Base-by-base conservation (phyloP, 805 yeast genomes). In the Dipodascus albidus region DNA sequence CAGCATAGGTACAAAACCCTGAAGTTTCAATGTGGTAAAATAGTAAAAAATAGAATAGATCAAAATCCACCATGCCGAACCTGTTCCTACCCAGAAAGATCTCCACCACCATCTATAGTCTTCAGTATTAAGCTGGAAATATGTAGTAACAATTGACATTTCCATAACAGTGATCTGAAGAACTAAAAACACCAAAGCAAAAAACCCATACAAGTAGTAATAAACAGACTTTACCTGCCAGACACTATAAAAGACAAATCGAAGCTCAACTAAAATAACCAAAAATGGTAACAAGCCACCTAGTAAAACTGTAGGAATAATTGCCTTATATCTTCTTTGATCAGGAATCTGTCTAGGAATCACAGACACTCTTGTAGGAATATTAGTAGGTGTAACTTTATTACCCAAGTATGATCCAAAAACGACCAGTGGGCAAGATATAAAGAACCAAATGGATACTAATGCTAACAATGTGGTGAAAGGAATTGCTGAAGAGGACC, bases 81-180 rank as follows among this genome's bases (percentile, higher is more conserved):
- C 80, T 2, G 80, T 71, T 2, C 95, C 87, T 24, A 82, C 79
- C 52, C 79, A 66, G 66, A 87, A 87, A 11, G 88, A 73, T 59
- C 82, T 74, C 96, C 96, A 87, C 64, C 86, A 87, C 96, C 96
- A 89, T 59, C 75, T 70, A 50, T 78, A 77, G 62, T 72, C 77
- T 51, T 76, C 78, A 59, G 77, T 70, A 21, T 74, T 73, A 60
- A 87, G 72, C 48, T 83, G 75, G 47, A 84, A 63, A 62, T 83
- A 87, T 8, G 83, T 75, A 3, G 85, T 80, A 47, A 87, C 79
- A 22, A 87, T 74, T 6, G 90, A 79, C 52, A 85, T 78, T 66
- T 87, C 95, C 42, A 80, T 70, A 20, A 86, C 80, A 14, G 85
- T 81, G 35, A 85, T 71, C 48, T 80, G 67, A 35, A 86, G 71